Conservation (phyloP, 345 rosid species). For the Passiflora organensis region DNA sequence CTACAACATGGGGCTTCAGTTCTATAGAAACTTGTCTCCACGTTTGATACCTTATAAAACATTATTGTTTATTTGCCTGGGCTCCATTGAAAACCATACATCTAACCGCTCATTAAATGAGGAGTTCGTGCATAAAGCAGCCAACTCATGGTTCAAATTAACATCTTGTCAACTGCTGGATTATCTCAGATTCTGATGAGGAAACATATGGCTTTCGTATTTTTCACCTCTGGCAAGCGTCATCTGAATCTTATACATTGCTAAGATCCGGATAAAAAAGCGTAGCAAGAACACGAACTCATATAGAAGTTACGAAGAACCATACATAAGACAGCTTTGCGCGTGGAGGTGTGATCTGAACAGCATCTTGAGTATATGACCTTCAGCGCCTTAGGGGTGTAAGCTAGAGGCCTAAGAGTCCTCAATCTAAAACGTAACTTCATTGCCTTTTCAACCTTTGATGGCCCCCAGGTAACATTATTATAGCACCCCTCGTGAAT, state of each 20-base stretch:
- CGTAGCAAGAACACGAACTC: too few relatives aligned
- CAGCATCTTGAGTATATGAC: too few relatives aligned
- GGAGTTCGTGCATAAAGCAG: slow-evolving; percentile 1
- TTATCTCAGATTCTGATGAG: not conserved
- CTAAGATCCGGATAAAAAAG: too few relatives aligned
- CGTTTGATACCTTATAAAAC: not conserved
- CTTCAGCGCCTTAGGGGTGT: too few relatives aligned
- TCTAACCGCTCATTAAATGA: slow-evolving; percentile 1
- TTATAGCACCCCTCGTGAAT: not conserved
- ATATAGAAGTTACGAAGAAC: too few relatives aligned
- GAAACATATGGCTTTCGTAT: too few relatives aligned
- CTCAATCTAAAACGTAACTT: not conserved
- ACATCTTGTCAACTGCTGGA: too few relatives aligned
- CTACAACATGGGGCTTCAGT: slow-evolving; percentile 14
- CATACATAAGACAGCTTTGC: too few relatives aligned
- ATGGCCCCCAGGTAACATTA: not conserved
- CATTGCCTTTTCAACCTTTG: not conserved
- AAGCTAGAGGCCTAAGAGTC: too few relatives aligned
- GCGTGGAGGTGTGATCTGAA: too few relatives aligned
- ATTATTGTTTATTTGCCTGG: not conserved
- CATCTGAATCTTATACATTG: too few relatives aligned
- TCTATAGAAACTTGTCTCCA: slow-evolving; percentile 8
- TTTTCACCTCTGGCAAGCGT: too few relatives aligned
- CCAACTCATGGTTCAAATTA: not conserved
- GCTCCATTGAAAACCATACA: slow-evolving; percentile 3